Percentiles rank a stretch among this genome's conserved stretches.
Evolutionary conservation across 139 green algal genomes (phyloP).

Genomic region (Chlamydomonas applanata): DNA sequence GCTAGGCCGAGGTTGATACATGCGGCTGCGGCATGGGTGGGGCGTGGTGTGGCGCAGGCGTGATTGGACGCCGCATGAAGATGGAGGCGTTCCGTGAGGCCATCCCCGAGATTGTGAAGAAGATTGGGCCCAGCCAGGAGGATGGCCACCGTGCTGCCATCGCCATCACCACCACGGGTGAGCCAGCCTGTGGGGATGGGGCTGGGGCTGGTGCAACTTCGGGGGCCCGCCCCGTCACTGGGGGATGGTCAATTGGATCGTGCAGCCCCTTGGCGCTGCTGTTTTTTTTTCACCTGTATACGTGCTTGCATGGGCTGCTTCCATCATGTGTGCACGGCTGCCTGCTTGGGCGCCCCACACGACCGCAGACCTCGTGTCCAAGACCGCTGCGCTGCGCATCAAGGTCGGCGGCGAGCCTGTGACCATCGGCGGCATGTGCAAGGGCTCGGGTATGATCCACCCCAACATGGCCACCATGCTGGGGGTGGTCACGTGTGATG

Average conservation of each 20-base stretch:
- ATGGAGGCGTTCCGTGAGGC: conserved; percentile 79
- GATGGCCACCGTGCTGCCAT: conserved; percentile 78
- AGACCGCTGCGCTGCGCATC: conserved; percentile 83
- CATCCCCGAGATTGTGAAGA: conserved; percentile 71
- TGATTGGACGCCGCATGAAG: conserved; percentile 96
- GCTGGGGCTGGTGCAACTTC: too few species aligned
- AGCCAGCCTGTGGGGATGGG: not conserved
- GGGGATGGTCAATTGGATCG: too few species aligned
- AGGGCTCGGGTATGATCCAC: conserved; percentile 99
- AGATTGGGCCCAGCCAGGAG: conserved; percentile 51
- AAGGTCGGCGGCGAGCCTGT: conserved; percentile 61
- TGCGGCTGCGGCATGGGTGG: too few species aligned
- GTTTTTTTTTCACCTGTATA: not conserved
- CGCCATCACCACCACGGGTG: conserved; percentile 88
- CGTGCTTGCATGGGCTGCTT: not conserved
- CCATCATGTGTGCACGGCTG: too few species aligned
- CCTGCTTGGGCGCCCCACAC: not conserved
- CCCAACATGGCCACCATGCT: conserved; percentile 99
- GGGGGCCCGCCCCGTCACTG: too few species aligned
- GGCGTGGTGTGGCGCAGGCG: conserved; percentile 52
- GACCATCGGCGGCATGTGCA: conserved; percentile 89
- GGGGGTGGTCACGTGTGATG: conserved; percentile 92
- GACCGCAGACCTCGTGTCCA: conserved; percentile 66
- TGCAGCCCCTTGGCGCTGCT: not conserved
- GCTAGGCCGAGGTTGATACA: too few species aligned